A percentile compares a stretch with the other conserved stretches of the same genome.
Conservation (phyloP, 768 basidiomycete species). For the Lentinula raphanica region DNA sequence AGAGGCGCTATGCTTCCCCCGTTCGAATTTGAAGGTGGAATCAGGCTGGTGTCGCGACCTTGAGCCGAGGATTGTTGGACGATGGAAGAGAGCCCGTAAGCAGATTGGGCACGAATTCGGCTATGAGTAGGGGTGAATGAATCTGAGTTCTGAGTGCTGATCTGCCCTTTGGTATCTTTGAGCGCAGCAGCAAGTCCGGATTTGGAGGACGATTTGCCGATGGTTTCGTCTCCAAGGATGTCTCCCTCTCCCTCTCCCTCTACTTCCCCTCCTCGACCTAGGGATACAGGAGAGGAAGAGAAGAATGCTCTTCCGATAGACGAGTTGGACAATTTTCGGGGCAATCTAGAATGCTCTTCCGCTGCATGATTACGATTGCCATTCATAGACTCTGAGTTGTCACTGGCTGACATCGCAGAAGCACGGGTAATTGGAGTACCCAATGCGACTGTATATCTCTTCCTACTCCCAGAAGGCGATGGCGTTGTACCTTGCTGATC, state of each 20-base stretch:
- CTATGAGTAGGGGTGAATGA: constrained; percentile 1
- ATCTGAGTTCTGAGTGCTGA: not conserved
- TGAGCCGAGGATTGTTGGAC: not conserved
- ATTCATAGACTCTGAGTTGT: not conserved
- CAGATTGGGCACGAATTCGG: constrained; percentile 9
- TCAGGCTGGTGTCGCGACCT: not conserved
- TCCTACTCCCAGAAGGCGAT: constrained; percentile 64
- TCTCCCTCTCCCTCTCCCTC: constrained; percentile 31
- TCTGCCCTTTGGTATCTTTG: not conserved
- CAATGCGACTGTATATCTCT: constrained; percentile 82
- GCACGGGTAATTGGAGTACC: constrained; percentile 58
- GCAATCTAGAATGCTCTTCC: constrained; percentile 1
- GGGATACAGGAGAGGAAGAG: constrained; percentile 30
- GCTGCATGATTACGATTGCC: not conserved
- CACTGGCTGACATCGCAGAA: constrained; percentile 12
- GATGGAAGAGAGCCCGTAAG: constrained; percentile 16
- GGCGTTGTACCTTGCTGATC: constrained; percentile 48
- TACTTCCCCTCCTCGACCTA: constrained; percentile 26
- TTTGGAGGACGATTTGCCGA: constrained; percentile 46
- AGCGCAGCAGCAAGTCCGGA: not conserved
- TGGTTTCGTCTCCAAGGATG: constrained; percentile 51
- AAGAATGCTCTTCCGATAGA: constrained; percentile 37
- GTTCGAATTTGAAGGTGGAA: not conserved
- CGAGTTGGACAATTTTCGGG: constrained; percentile 18
- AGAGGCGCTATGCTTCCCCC: not conserved